Conservation (phyloP, 805 yeast species). For the Pichia kluyveri region DNA sequence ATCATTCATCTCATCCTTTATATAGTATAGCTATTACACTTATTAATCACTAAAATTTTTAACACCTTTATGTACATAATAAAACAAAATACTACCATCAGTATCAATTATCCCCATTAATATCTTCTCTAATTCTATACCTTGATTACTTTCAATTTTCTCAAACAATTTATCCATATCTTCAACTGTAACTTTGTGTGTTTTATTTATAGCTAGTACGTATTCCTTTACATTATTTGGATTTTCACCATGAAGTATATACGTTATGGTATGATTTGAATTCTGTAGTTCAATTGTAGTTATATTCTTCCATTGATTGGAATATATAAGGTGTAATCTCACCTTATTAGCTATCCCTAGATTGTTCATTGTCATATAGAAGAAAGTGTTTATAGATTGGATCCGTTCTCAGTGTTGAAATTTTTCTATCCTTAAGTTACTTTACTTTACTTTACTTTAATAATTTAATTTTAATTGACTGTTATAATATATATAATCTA, state of each 20-base stretch:
- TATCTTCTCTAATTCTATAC: conserved; percentile 28
- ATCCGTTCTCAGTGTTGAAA: background rate
- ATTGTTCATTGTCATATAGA: conserved; percentile 6
- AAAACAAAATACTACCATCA: conserved; percentile 68
- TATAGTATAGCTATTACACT: background rate
- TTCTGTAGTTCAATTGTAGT: background rate
- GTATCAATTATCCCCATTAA: conserved; percentile 48
- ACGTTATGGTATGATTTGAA: background rate
- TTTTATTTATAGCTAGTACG: conserved; percentile 30
- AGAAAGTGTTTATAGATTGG: too few species aligned
- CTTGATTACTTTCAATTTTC: conserved; percentile 10
- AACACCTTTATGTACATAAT: conserved; percentile 57
- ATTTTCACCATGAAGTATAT: conserved; percentile 2
- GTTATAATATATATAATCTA: too few species aligned
- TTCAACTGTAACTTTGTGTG: conserved; percentile 27
- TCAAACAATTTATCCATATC: conserved; percentile 34
- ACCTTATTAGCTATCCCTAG: conserved; percentile 27
- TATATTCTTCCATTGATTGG: conserved; percentile 33
- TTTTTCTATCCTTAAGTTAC: too few species aligned
- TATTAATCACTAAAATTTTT: conserved; percentile 21
- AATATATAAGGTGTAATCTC: conserved; percentile 33
- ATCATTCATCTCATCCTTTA: background rate
- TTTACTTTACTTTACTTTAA: too few species aligned
- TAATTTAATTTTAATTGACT: too few species aligned
- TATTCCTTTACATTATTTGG: conserved; percentile 11